Conservation (phyloP, 164 flowering plant species). For the Annona cherimola region DNA sequence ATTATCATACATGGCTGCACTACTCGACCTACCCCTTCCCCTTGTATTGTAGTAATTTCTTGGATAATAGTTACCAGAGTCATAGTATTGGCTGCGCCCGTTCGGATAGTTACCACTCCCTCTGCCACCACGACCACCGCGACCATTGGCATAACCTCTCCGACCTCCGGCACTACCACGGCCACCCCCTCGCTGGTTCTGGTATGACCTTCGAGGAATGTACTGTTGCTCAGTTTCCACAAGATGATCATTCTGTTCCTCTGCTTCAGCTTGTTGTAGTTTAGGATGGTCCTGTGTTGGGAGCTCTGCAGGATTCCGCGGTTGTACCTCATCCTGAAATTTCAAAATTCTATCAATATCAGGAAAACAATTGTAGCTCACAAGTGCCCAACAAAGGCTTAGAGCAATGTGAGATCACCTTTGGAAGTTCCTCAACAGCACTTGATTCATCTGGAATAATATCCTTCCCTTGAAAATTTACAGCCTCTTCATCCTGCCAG, state of each 20-base stretch:
- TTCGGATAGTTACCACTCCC: conserved; percentile 66
- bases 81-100: conserved; percentile 54
- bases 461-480: conserved; percentile 35
- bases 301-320: conserved; percentile 14
- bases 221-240: conserved; percentile 36
- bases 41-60: conserved; percentile 42
- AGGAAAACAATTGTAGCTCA: not conserved
- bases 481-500: conserved; percentile 37
- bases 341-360: conserved; percentile 2
- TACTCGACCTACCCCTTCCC: conserved; percentile 48
- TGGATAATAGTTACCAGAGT: conserved; percentile 48
- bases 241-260: conserved; percentile 18
- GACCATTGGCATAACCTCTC: conserved; percentile 56
- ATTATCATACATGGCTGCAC: conserved; percentile 35
- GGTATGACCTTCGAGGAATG: conserved; percentile 39
- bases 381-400: not conserved
- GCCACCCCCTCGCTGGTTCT: conserved; percentile 64
- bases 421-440: conserved; percentile 35
- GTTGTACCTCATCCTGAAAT: conserved; percentile 41
- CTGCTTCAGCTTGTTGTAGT: conserved; percentile 24
- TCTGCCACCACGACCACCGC: conserved; percentile 60
- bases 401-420: conserved; percentile 25
- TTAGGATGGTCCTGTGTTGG: conserved; percentile 28
- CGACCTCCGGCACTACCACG: conserved; percentile 56
- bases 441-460: conserved; percentile 27